Conservation (phyloP, 176 grass and related monocot species). For the Cenchrus fungigraminus region DNA sequence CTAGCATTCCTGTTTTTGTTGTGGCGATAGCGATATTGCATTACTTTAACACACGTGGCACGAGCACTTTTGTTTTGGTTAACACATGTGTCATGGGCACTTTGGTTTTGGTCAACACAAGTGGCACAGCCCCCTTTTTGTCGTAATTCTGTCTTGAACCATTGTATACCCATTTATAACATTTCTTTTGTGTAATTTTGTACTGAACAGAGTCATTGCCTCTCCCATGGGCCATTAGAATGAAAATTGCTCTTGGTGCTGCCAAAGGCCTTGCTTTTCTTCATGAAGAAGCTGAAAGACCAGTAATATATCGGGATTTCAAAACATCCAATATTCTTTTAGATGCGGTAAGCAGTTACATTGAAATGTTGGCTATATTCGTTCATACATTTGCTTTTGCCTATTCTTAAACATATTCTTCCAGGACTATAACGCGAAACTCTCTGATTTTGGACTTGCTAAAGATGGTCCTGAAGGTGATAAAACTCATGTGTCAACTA, state of each 20-base stretch:
- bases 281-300: slow-evolving; percentile 99
- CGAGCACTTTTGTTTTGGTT: not conserved
- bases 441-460: slow-evolving; percentile 99
- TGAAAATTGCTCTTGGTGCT: slow-evolving; percentile 99
- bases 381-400: slow-evolving; percentile 31
- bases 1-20: not conserved
- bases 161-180: slow-evolving; percentile 16
- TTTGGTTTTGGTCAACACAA: slow-evolving; percentile 15
- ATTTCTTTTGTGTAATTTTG: slow-evolving; percentile 28
- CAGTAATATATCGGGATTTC: slow-evolving; percentile 99
- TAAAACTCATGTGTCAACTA: slow-evolving; percentile 97
- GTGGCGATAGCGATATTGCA: not conserved
- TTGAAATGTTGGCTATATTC: slow-evolving; percentile 20
- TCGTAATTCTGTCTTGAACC: slow-evolving; percentile 26
- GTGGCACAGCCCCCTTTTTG: not conserved
- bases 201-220: slow-evolving; percentile 75
- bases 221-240: slow-evolving; percentile 92
- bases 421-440: slow-evolving; percentile 96
- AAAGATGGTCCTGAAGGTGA: slow-evolving; percentile 99
- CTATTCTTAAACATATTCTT: slow-evolving; percentile 43
- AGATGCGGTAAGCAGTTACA: slow-evolving; percentile 66
- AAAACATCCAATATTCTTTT: slow-evolving; percentile 98
- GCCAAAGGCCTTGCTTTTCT: slow-evolving; percentile 96
- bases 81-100: slow-evolving; percentile 1
- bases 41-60: not conserved